phyloP scores from a whole-genome alignment of 306 rosid genomes.

The Cercis canadensis region DNA sequence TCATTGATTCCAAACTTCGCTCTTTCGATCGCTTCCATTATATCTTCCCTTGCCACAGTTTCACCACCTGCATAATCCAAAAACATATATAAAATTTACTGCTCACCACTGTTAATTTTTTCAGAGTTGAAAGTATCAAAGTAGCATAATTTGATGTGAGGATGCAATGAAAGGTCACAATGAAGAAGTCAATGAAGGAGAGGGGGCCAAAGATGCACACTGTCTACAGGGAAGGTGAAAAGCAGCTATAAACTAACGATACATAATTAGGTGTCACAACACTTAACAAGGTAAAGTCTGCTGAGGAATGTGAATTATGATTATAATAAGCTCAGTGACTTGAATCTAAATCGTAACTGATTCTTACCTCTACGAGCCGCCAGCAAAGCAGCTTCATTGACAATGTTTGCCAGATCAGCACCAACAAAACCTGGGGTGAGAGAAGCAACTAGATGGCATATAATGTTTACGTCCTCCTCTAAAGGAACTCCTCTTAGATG shows the following conservation, averaged over 20 bases:
- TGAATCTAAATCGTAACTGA: conserved; percentile 17
- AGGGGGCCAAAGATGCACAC: too few species aligned
- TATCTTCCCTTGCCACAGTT: conserved; percentile 78
- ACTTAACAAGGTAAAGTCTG: neutral
- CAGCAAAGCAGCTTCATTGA: conserved; percentile 91
- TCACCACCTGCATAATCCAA: conserved; percentile 67
- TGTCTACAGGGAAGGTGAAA: too few species aligned
- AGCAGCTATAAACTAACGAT: neutral
- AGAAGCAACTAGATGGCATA: conserved; percentile 81
- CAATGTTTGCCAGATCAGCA: conserved; percentile 91
- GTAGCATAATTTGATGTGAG: conserved; percentile 10
- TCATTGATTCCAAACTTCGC: conserved; percentile 86
- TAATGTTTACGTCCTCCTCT: conserved; percentile 72
- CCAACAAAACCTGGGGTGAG: conserved; percentile 90
- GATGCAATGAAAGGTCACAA: neutral
- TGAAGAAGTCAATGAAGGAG: too few species aligned
- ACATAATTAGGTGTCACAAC: neutral
- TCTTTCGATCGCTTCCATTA: conserved; percentile 95
- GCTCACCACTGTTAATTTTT: conserved; percentile 2
- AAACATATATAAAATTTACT: neutral
- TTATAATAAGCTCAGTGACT: conserved; percentile 5
- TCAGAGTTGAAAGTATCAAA: conserved; percentile 9
- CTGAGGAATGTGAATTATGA: neutral
- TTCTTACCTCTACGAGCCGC: conserved; percentile 93
- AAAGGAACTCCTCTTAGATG: conserved; percentile 92